phyloP scores from a whole-genome alignment of 2,329 filamentous ascomycete species.

The Orbilia brochopaga region DNA sequence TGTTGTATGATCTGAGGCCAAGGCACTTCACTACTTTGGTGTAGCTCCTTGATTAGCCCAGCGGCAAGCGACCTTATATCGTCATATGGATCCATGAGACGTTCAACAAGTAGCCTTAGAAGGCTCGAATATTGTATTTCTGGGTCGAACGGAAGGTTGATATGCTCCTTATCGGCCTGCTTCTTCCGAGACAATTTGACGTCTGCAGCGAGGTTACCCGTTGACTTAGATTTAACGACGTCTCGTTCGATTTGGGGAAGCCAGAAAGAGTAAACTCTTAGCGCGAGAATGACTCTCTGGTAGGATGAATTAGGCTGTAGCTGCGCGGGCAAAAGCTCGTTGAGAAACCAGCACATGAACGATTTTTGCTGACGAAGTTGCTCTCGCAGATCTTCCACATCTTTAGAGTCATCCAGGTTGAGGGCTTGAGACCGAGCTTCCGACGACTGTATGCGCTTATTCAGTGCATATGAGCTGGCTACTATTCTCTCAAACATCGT shows the following conservation, averaged over 20 bases:
- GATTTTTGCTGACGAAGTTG: constrained; percentile 30
- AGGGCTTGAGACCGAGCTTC: constrained; percentile 9
- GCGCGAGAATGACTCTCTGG: constrained; percentile 80
- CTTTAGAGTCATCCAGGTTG: neutral
- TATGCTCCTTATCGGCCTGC: constrained; percentile 40
- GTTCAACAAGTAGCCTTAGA: constrained; percentile 72
- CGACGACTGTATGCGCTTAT: constrained; percentile 23
- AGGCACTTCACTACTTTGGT: constrained; percentile 56
- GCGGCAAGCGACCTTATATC: constrained; percentile 74
- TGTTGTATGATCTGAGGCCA: constrained; percentile 62
- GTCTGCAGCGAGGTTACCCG: constrained; percentile 26
- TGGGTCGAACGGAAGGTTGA: constrained; percentile 39
- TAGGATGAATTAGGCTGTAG: constrained; percentile 83
- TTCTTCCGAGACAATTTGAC: constrained; percentile 36
- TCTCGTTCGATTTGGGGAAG: constrained; percentile 40
- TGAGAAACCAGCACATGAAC: constrained; percentile 77
- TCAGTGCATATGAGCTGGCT: constrained; percentile 38
- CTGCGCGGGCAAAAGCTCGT: constrained; percentile 71
- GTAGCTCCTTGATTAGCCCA: constrained; percentile 63
- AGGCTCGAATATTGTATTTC: constrained; percentile 55
- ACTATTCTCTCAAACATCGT: constrained; percentile 75
- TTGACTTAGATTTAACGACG: constrained; percentile 2
- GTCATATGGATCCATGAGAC: constrained; percentile 88
- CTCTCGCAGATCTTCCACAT: neutral
- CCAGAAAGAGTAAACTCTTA: constrained; percentile 71